Conservation (phyloP, 2,329 filamentous ascomycete genomes). For the Aspergillus unguis region DNA sequence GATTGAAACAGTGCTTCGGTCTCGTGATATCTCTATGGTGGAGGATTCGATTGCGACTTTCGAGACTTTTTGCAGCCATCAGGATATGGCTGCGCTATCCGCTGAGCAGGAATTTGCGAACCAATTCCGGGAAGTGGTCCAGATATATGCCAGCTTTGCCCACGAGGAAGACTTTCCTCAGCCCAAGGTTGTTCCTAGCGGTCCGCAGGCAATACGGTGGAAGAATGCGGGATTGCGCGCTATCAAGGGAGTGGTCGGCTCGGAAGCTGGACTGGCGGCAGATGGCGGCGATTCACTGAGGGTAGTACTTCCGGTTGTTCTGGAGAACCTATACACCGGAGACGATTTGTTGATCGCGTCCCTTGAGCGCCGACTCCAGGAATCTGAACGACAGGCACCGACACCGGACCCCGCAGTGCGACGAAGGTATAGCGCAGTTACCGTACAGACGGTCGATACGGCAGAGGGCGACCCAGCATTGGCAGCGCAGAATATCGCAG, state of each 20-base stretch:
- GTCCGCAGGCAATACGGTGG: slow-evolving; percentile 75
- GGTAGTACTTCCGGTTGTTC: slow-evolving; percentile 75
- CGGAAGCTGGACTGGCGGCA: slow-evolving; percentile 74
- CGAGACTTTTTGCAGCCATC: slow-evolving; percentile 81
- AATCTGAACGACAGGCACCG: slow-evolving; percentile 65
- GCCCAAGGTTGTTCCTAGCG: slow-evolving; percentile 57
- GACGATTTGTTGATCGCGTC: slow-evolving; percentile 62
- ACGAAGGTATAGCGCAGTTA: slow-evolving; percentile 74
- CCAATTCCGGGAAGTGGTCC: slow-evolving; percentile 79
- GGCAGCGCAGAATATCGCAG: slow-evolving; percentile 73
- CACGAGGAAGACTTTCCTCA: slow-evolving; percentile 54
- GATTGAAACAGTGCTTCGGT: slow-evolving; percentile 75
- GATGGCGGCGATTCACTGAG: slow-evolving; percentile 73
- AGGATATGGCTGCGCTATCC: slow-evolving; percentile 79
- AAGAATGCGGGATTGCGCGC: slow-evolving; percentile 70
- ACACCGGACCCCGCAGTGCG: slow-evolving; percentile 62
- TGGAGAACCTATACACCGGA: slow-evolving; percentile 76
- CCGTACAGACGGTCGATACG: slow-evolving; percentile 68
- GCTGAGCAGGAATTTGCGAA: slow-evolving; percentile 79
- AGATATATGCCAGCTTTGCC: slow-evolving; percentile 74
- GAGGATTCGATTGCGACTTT: slow-evolving; percentile 86
- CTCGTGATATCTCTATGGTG: slow-evolving; percentile 85
- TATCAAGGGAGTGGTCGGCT: slow-evolving; percentile 74
- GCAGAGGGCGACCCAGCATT: slow-evolving; percentile 63
- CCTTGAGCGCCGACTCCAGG: slow-evolving; percentile 64